Evolutionary conservation across 306 rosid species (phyloP).

Genomic region (Argentina anserina): DNA sequence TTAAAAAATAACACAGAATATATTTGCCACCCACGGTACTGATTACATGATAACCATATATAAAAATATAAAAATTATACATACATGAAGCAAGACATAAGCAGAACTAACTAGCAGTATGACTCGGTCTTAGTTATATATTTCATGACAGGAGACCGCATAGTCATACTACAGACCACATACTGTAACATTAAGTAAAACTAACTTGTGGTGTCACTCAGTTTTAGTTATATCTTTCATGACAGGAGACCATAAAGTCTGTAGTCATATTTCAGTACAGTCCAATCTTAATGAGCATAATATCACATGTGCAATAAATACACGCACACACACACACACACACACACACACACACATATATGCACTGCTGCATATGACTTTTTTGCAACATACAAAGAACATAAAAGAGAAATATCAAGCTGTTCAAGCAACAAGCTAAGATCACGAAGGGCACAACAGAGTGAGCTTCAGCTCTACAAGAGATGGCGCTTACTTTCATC

Average conservation of each 20-base stretch:
- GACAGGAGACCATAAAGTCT: background rate
- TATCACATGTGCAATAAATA: background rate
- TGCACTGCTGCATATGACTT: background rate
- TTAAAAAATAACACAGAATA: background rate
- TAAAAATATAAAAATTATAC: background rate
- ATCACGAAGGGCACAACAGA: background rate
- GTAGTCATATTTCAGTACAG: background rate
- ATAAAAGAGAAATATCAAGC: background rate
- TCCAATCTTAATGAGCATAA: background rate
- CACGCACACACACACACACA: too few relatives aligned
- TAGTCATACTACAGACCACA: background rate
- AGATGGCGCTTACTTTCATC: constrained; percentile 54
- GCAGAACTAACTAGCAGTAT: background rate
- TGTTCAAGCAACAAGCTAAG: background rate
- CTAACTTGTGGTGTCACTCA: background rate
- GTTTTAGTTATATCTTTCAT: background rate
- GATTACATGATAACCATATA: background rate
- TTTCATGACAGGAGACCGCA: background rate
- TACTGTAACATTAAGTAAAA: background rate
- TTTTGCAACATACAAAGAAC: background rate
- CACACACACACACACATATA: too few relatives aligned
- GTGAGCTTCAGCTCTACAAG: background rate
- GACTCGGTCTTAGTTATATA: background rate
- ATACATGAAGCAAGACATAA: background rate
- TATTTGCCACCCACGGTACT: background rate